Base-by-base conservation (phyloP, 2,329 filamentous ascomycete species). In the Chaetoscypha palmicola region DNA sequence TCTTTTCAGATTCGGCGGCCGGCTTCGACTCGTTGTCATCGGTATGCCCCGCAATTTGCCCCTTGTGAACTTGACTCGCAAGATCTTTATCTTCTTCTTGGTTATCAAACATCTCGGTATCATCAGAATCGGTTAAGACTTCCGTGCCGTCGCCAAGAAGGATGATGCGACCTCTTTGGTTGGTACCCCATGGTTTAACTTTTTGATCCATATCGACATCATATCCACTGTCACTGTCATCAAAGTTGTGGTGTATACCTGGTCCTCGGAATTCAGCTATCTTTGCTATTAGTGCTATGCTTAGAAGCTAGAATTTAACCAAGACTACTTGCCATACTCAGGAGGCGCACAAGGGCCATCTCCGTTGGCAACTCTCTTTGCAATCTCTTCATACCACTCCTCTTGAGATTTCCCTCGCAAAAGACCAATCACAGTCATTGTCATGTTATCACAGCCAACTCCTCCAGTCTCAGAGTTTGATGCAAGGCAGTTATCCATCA, bases 391-490 rank as follows among this genome's bases (percentile, higher is more conserved):
- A 67, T 98, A 98, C 92, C 92, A 98, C 70, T 96, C 85, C 62
- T 96, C 90, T 77, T 94, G 94, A 58, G 81, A 86, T 74, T 86
- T 89, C 65, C 91, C 92, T 61, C 86, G 80, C 56, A 98, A 77
- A 63, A 98, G 80, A 55, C 84, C 92, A 61, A 98, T 72, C 54
- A 98, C 77, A 58, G 83, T 73, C 85, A 98, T 97, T 56, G 92
- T 98, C 92, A 98, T 98, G 74, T 98, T 98, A 72, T 98, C 92
- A 66, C 92, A 98, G 50, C 92, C 92, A 50, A 98, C 91, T 52
- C 92, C 92, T 43, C 92, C 92, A 23, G 91, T 96, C 69, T 98
- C 92, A 55, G 90, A 95, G 76, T 94, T 97, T 49, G 90, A 94
- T 31, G 92, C 90, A 54, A 98, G 75, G 64, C 92, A 98, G 72